Base-by-base conservation (phyloP, 169 alveolate genomes). In the Eimeria brunetti region DNA sequence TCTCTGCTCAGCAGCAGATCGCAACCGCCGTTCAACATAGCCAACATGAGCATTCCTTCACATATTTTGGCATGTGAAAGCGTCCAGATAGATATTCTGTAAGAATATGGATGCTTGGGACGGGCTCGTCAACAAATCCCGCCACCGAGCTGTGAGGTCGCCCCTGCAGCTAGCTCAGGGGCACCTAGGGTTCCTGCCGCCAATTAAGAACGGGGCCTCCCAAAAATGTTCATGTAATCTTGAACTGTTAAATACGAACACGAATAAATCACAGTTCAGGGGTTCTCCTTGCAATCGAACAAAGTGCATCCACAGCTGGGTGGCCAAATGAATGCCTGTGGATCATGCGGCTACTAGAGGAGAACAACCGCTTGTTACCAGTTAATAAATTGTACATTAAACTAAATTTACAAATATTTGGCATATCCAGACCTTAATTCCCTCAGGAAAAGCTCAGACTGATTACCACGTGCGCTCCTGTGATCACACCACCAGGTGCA, bases 401-500 rank as follows among this genome's bases (percentile, higher is more conserved):
- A 49, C 44, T 5, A 6, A 69, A 33, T 69, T 9, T 69, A 49
- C 22, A n/a, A 33, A 33, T 11, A n/a, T 33, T 69, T 16, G 49
- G 78, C 2, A 3, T 33, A 33, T 69, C 12, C 24, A 12, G 5
- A 3, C 27, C 44, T 12, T 33, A 33, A 69, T 9, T 33, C 24
- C 49, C 49, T 69, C 1, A 69, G 33, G 46, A 33, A 33, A 69
- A 14, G 22, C 56, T 41, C 67, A 16, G 46, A n/a, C 56, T 24
- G 67, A 33, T 38, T 24, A 58, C 75, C 89, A 73, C 30, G 62
- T 75, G 85, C 58, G 62, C 85, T 20, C 62, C 22, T 33, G 62
- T 2, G 62, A 27, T 44, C n/a, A n/a, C n/a, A n/a, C n/a, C 62
- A 22, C 53, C 14, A 36, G 62, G 53, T 75, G 64, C 75, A 81